phyloP scores from a whole-genome alignment of 176 grass and related monocot genomes.

The Avena eriantha region DNA sequence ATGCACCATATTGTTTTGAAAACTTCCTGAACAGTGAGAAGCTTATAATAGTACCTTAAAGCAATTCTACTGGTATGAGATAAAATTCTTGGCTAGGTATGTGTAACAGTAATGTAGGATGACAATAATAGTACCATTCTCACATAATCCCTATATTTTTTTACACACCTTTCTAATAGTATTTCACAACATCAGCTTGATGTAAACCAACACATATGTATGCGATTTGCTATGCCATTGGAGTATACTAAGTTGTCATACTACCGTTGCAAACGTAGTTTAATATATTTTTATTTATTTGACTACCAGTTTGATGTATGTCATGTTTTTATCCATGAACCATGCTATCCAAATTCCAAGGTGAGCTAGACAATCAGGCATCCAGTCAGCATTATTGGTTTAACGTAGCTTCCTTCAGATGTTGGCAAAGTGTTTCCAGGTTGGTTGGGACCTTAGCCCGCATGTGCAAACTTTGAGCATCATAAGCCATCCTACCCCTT shows the following conservation, averaged over 20 bases:
- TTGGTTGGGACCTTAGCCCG: constrained; percentile 26
- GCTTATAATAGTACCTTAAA: not conserved
- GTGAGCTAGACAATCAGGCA: not conserved
- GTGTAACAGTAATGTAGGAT: not conserved
- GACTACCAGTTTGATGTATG: not conserved
- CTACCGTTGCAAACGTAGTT: constrained; percentile 23
- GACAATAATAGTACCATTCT: constrained; percentile 14
- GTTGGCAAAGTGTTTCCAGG: constrained; percentile 9
- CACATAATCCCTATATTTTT: not conserved
- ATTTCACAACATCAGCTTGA: constrained; percentile 18
- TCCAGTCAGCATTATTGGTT: constrained; percentile 32
- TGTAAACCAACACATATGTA: constrained; percentile 1
- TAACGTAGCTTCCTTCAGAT: constrained; percentile 32
- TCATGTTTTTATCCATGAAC: constrained; percentile 28
- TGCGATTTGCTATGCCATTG: not conserved
- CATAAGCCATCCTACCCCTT: not conserved
- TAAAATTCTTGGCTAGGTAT: not conserved
- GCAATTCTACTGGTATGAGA: not conserved
- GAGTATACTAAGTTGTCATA: constrained; percentile 2
- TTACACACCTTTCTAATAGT: not conserved
- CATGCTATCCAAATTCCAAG: constrained; percentile 17
- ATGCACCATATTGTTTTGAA: not conserved
- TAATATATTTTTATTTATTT: not conserved
- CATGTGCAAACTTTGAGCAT: constrained; percentile 14
- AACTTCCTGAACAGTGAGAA: not conserved